phyloP scores from a whole-genome alignment of 2,329 filamentous ascomycete genomes.

The Gnomoniopsis smithogilvyi region DNA sequence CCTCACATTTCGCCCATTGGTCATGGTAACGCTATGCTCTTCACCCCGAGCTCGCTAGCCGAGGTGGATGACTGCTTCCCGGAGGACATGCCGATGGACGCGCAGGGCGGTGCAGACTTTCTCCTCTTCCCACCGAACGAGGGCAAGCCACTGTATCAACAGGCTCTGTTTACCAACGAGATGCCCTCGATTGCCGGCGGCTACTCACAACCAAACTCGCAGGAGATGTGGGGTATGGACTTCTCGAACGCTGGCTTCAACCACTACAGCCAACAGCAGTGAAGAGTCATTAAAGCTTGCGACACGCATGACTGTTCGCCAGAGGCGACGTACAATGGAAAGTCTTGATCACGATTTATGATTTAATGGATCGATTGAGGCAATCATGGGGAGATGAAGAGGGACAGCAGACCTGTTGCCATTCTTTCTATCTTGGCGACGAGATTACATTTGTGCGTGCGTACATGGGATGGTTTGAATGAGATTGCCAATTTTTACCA shows the following conservation, averaged over 20 bases:
- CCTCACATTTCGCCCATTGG: constrained; percentile 67
- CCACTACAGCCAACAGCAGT: constrained; percentile 28
- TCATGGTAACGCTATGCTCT: constrained; percentile 66
- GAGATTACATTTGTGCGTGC: constrained; percentile 4
- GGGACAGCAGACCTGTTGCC: constrained; percentile 2
- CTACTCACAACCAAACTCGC: constrained; percentile 50
- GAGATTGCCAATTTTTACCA: background rate
- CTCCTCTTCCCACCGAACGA: constrained; percentile 52
- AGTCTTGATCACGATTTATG: constrained; percentile 3
- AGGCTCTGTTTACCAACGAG: constrained; percentile 43
- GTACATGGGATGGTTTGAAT: background rate
- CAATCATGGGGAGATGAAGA: background rate
- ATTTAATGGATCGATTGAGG: constrained; percentile 9
- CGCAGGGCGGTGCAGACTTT: constrained; percentile 56
- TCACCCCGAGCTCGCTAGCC: constrained; percentile 59
- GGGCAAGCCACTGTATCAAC: constrained; percentile 37
- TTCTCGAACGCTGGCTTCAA: constrained; percentile 36
- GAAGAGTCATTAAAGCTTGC: constrained; percentile 15
- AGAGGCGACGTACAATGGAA: background rate
- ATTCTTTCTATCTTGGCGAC: constrained; percentile 1
- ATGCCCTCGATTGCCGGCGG: constrained; percentile 48
- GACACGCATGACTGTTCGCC: background rate
- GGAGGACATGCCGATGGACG: constrained; percentile 45
- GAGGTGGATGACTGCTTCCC: constrained; percentile 63
- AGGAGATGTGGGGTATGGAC: constrained; percentile 47